Evolutionary conservation across 2,329 filamentous ascomycete genomes (phyloP).

Genomic region (Clonostachys rhizophaga): DNA sequence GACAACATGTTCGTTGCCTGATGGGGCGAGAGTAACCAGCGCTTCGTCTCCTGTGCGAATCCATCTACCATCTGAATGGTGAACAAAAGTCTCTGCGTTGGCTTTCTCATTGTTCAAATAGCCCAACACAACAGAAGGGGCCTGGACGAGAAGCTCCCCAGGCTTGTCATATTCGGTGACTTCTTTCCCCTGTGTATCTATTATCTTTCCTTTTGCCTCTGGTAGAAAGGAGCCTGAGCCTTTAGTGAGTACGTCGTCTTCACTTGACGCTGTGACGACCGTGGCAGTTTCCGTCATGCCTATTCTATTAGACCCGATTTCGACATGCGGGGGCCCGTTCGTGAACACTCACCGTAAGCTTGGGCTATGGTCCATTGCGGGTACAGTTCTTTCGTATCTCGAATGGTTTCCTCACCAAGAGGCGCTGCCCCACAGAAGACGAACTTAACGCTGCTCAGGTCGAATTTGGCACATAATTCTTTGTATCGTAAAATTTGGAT

Average conservation of each 20-base stretch:
- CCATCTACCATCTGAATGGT: constrained; percentile 60
- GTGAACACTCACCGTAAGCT: constrained; percentile 48
- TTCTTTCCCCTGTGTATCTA: constrained; percentile 61
- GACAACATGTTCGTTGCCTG: constrained; percentile 71
- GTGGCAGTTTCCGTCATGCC: constrained; percentile 76
- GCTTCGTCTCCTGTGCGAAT: constrained; percentile 80
- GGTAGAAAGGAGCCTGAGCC: constrained; percentile 69
- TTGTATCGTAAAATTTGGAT: constrained; percentile 67
- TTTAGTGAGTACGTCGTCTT: constrained; percentile 63
- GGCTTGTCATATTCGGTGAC: constrained; percentile 62
- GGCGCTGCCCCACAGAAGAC: constrained; percentile 75
- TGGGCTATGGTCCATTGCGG: constrained; percentile 64
- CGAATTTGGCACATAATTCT: constrained; percentile 55
- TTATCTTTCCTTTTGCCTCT: constrained; percentile 57
- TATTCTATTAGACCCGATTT: constrained; percentile 57
- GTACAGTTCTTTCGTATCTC: constrained; percentile 54
- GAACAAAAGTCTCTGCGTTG: constrained; percentile 67
- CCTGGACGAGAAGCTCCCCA: constrained; percentile 75
- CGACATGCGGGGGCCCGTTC: constrained; percentile 45
- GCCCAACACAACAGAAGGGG: constrained; percentile 69
- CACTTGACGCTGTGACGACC: constrained; percentile 56
- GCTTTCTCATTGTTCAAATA: constrained; percentile 81
- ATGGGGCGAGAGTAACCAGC: constrained; percentile 53
- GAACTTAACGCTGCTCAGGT: constrained; percentile 60
- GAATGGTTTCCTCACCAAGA: constrained; percentile 63